Percentiles rank a stretch among this genome's conserved stretches.
These are phyloP conservation scores for Cercospora nicotianae DNA, from an alignment of 2,329 filamentous ascomycete species.

Conservation along the genomic window DNA sequence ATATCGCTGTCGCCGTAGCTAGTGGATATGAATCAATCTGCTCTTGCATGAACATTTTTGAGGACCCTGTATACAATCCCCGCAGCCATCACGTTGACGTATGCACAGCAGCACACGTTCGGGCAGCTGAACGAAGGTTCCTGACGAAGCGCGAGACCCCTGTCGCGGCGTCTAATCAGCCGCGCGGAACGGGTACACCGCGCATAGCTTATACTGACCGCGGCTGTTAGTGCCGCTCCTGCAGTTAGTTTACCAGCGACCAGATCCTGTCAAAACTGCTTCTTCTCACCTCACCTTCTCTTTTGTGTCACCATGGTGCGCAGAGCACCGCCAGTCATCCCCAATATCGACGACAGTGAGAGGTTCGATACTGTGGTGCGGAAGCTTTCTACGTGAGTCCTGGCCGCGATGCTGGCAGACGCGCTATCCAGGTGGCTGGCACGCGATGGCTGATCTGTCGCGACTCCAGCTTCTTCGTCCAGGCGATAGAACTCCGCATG, in stretches of 20 bases:
- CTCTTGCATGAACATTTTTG: neutral
- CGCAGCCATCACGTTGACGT: neutral
- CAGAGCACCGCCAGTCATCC: conserved; percentile 7
- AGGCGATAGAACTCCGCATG: conserved; percentile 65
- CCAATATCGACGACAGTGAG: conserved; percentile 57
- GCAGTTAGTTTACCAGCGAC: conserved; percentile 2
- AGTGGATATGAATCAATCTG: neutral
- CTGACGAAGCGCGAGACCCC: neutral
- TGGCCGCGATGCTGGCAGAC: neutral
- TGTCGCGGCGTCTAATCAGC: neutral
- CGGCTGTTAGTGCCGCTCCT: conserved; percentile 5
- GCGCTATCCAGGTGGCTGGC: conserved; percentile 11
- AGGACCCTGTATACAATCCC: neutral
- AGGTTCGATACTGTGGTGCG: conserved; percentile 64
- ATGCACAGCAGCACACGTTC: neutral
- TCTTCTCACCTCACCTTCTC: conserved; percentile 1
- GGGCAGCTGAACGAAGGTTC: neutral
- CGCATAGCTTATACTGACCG: conserved; percentile 2
- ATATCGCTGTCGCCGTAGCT: neutral
- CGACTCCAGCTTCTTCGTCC: conserved; percentile 58
- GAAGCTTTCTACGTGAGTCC: conserved; percentile 62
- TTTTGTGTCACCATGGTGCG: conserved; percentile 2
- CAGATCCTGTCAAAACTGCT: neutral
- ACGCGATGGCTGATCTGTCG: conserved; percentile 16
- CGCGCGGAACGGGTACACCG: neutral